These are phyloP conservation scores for Aspergillus sp. DNA, from an alignment of 2,329 filamentous ascomycete species.

Conservation along the genomic window DNA sequence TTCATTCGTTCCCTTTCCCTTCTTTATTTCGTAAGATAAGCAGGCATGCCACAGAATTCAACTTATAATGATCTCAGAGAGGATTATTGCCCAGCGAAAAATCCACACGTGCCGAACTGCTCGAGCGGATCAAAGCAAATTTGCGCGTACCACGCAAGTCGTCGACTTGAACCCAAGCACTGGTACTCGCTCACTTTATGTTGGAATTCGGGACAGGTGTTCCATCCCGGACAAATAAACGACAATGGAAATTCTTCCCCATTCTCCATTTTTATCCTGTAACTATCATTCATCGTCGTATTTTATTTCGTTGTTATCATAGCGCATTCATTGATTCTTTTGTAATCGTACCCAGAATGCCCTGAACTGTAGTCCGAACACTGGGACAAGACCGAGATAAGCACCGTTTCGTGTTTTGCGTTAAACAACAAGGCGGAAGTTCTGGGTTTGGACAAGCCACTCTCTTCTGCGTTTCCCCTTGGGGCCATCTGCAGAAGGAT, in stretches of 20 bases:
- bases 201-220: too few species aligned
- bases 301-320: neutral
- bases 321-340: neutral
- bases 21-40: neutral
- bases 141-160: constrained; percentile 43
- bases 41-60: constrained; percentile 1
- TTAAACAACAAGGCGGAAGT: constrained; percentile 56
- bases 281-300: too few species aligned
- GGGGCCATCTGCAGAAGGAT: constrained; percentile 47
- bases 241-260: too few species aligned
- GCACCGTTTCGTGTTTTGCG: too few species aligned
- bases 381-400: too few species aligned
- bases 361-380: neutral
- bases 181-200: too few species aligned
- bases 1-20: neutral
- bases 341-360: neutral
- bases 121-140: constrained; percentile 67
- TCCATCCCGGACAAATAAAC: too few species aligned
- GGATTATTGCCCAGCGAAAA: constrained; percentile 56
- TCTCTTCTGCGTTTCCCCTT: constrained; percentile 53
- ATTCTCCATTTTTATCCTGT: too few species aligned
- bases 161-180: too few species aligned
- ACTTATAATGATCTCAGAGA: constrained; percentile 44
- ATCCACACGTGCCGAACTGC: constrained; percentile 58
- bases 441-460: constrained; percentile 69